These are phyloP conservation scores for Aspergillus wentii DNA, from an alignment of 495 filamentous ascomycete species.

Conservation along the genomic window DNA sequence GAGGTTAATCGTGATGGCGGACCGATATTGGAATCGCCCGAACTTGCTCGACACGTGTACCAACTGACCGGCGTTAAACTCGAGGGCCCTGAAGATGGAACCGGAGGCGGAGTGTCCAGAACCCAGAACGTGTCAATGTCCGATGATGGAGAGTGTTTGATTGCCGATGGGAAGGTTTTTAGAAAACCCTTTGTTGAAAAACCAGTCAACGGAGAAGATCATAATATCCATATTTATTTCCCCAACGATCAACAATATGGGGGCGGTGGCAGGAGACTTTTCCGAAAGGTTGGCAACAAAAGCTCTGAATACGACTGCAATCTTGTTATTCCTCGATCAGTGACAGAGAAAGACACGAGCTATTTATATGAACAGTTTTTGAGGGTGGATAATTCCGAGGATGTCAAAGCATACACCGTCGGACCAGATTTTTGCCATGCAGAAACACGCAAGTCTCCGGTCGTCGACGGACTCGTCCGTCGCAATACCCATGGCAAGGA, in stretches of 20 bases:
- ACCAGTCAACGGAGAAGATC: slow-evolving; percentile 95
- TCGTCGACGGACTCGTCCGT: slow-evolving; percentile 92
- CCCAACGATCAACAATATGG: slow-evolving; percentile 67
- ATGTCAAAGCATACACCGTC: slow-evolving; percentile 98
- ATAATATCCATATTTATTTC: slow-evolving; percentile 98
- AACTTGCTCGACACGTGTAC: slow-evolving; percentile 73
- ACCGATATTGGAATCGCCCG: slow-evolving; percentile 66
- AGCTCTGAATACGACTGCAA: slow-evolving; percentile 85
- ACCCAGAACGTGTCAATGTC: slow-evolving; percentile 70
- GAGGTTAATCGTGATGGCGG: slow-evolving; percentile 95
- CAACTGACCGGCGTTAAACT: slow-evolving; percentile 75
- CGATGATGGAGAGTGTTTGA: slow-evolving; percentile 78
- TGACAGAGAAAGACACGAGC: slow-evolving; percentile 71
- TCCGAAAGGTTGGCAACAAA: slow-evolving; percentile 97
- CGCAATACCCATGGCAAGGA: slow-evolving; percentile 97
- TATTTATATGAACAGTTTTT: slow-evolving; percentile 98
- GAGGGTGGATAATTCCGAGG: slow-evolving; percentile 90
- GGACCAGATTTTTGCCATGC: slow-evolving; percentile 92
- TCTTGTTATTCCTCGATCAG: slow-evolving; percentile 68
- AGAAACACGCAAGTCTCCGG: slow-evolving; percentile 93
- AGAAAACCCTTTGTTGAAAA: slow-evolving; percentile 98
- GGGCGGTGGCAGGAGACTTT: slow-evolving; percentile 85
- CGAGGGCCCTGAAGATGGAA: slow-evolving; percentile 68
- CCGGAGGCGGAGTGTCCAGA: slow-evolving; percentile 51
- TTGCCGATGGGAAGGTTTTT: slow-evolving; percentile 76